phyloP scores from a whole-genome alignment of 129 eudicot species.

The Cynara cardunculus region DNA sequence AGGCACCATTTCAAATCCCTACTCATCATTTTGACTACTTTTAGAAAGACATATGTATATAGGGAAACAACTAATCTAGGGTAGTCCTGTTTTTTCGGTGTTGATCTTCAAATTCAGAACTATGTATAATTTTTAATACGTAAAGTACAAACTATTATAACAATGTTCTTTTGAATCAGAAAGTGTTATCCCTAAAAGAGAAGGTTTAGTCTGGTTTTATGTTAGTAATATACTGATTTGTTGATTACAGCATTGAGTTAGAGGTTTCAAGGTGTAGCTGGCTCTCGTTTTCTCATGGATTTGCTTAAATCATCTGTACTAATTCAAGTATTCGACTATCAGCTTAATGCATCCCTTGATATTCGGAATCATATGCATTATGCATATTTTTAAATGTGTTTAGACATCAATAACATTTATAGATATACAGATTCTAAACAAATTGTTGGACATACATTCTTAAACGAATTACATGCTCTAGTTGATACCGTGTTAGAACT shows the following conservation, averaged over 20 bases:
- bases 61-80: conserved; percentile 32
- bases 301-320: neutral
- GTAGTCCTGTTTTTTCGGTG: conserved; percentile 21
- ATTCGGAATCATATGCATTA: neutral
- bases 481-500: neutral
- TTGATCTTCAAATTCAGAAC: conserved; percentile 10
- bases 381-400: neutral
- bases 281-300: neutral
- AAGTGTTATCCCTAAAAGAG: neutral
- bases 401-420: neutral
- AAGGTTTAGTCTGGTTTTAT: neutral
- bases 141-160: conserved; percentile 21
- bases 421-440: neutral
- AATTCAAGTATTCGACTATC: neutral
- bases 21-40: conserved; percentile 73
- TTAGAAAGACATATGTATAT: conserved; percentile 31
- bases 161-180: conserved; percentile 6
- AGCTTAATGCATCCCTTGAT: neutral
- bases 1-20: conserved; percentile 72
- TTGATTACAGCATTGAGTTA: neutral
- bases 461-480: neutral
- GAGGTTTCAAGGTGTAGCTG: neutral
- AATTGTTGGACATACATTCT: neutral
- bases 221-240: neutral
- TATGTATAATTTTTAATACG: conserved; percentile 24